These are phyloP conservation scores for Ramaria rubella DNA, from an alignment of 768 basidiomycete genomes.

Conservation along the genomic window DNA sequence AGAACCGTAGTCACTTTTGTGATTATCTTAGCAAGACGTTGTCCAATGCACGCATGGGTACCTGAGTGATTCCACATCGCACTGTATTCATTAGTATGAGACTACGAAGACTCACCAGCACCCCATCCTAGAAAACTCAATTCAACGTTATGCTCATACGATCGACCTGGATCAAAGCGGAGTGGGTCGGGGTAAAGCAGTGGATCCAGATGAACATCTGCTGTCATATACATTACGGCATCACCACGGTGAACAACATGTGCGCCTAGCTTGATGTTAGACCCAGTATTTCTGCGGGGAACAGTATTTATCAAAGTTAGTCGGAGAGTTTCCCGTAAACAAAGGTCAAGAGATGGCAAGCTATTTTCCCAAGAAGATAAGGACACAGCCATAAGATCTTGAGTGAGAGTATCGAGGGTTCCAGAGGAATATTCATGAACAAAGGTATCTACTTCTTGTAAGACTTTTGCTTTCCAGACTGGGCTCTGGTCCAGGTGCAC, in stretches of 20 bases:
- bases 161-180: background rate
- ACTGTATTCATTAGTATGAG: background rate
- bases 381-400: background rate
- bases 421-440: background rate
- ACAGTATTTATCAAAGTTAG: background rate
- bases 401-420: background rate
- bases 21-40: slow-evolving; percentile 2
- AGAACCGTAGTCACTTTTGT: background rate
- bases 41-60: background rate
- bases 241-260: background rate
- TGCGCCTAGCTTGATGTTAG: background rate
- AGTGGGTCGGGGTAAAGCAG: background rate
- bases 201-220: background rate
- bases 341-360: background rate
- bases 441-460: background rate
- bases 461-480: background rate
- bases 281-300: background rate
- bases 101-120: background rate
- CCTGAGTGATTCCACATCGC: background rate
- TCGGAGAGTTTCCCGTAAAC: background rate
- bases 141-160: background rate
- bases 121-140: background rate
- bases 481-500: background rate
- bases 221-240: background rate
- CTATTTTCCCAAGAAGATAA: background rate